phyloP scores from a whole-genome alignment of 805 yeast genomes.

The Metschnikowia kunwiensis region DNA sequence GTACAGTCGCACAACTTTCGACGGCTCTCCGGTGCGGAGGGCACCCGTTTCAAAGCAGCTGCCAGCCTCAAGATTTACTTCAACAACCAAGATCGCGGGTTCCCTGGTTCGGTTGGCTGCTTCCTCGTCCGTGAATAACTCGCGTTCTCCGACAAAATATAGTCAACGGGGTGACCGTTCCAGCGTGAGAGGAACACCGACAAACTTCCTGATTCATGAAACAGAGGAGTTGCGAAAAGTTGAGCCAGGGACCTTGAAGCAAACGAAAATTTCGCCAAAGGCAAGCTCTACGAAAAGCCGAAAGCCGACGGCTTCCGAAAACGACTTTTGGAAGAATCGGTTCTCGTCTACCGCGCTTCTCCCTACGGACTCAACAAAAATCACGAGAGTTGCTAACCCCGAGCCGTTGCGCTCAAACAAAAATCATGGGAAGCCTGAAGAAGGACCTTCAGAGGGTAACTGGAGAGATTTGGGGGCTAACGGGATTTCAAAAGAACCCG shows the following conservation, averaged over 20 bases:
- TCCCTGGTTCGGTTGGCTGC: not conserved
- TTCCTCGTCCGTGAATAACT: slow-evolving; percentile 6
- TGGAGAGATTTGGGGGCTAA: too few species aligned
- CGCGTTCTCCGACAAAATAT: slow-evolving; percentile 16
- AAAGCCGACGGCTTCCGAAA: slow-evolving; percentile 2
- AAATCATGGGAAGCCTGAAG: too few species aligned
- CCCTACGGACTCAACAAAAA: slow-evolving; percentile 24
- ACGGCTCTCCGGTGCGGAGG: slow-evolving; percentile 8
- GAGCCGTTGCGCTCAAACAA: too few species aligned
- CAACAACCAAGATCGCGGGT: not conserved
- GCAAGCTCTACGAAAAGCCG: slow-evolving; percentile 29
- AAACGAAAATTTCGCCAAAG: slow-evolving; percentile 31
- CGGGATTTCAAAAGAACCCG: too few species aligned
- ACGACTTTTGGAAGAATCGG: slow-evolving; percentile 24
- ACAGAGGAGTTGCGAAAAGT: not conserved
- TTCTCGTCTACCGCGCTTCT: slow-evolving; percentile 37
- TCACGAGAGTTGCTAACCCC: too few species aligned
- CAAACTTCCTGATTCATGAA: slow-evolving; percentile 4
- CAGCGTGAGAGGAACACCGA: slow-evolving; percentile 11
- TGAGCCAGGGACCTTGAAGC: slow-evolving; percentile 14
- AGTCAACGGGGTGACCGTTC: slow-evolving; percentile 5
- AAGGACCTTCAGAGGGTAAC: too few species aligned
- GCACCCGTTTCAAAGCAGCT: not conserved
- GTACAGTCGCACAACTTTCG: slow-evolving; percentile 5
- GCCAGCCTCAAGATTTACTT: not conserved